Base-by-base conservation (phyloP, 805 yeast genomes). In the Starmera amethionina region DNA sequence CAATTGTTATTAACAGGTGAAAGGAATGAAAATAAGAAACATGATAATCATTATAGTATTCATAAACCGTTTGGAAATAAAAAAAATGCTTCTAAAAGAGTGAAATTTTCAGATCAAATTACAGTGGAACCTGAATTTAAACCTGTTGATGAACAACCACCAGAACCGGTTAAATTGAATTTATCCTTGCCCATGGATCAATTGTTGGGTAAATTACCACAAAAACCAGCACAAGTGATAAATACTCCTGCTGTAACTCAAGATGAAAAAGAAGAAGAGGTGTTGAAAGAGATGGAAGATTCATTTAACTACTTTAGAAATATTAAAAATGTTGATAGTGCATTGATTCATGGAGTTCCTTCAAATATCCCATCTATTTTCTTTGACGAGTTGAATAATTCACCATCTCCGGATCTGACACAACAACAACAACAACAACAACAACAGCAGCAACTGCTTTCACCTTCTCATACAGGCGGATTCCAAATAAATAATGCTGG, bases 1-100 rank as follows among this genome's bases (percentile, higher is more conserved):
- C 80, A 82, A 46, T 78, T 89, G 52, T 68, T 87, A 51, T 63
- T 89, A 49, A 86, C 96, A 0, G 96, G 96, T 3, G 76, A 80
- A 47, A 63, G 84, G 32, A 22, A 22, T 86, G 86, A 19, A 65
- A 58, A 13, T 68, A 73, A 40, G 41, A 55, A 55, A 56, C 51
- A 46, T 59, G 56, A 47, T 22, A 4, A 22, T 22, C 27, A 22
- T 6, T 22, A 22, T 8, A 56, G 54, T 51, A 55, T 41, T 38
- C 54, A 45, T 43, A 59, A 46, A 37, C 63, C 56, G 9, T 22
- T 22, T 22, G 52, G 44, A 5, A 65, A 60, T 42, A 63, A 64
- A 40, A 69, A 67, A 49, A 63, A 64, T 31, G 63, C 62, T 43
- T 56, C 65, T 25, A 83, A 81, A 54, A 72, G 75, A 40, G 93